Conservation (phyloP, 2,329 filamentous ascomycete genomes). For the Trichoderma sp. region DNA sequence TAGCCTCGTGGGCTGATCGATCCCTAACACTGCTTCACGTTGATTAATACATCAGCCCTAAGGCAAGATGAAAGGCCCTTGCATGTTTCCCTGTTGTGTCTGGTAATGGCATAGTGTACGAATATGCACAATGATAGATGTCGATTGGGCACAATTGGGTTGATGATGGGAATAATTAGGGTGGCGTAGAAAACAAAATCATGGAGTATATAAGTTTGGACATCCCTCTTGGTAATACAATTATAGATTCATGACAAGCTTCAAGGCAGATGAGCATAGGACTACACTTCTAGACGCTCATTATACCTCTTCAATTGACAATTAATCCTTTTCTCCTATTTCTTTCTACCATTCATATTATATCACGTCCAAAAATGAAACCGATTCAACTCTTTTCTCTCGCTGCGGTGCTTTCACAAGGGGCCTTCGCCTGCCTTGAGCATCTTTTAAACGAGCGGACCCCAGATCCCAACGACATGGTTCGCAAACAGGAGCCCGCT, state of each 20-base stretch:
- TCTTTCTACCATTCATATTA: background rate
- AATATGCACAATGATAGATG: background rate
- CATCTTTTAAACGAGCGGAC: background rate
- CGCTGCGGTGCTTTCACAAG: background rate
- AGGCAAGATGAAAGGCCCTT: background rate
- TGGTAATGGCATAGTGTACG: conserved; percentile 6
- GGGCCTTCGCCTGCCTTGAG: background rate
- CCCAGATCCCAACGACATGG: background rate
- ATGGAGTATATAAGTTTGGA: background rate
- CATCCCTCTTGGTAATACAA: background rate
- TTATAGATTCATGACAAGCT: background rate
- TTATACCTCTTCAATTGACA: background rate
- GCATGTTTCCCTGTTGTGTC: background rate
- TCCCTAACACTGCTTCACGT: background rate
- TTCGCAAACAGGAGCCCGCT: background rate
- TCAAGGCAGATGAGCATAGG: background rate
- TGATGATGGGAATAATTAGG: background rate
- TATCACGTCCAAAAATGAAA: background rate
- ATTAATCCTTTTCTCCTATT: background rate
- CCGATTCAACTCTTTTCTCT: background rate
- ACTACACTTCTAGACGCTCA: background rate
- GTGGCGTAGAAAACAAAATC: background rate
- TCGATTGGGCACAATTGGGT: no score
- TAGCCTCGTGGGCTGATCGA: background rate
- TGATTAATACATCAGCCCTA: background rate